Evolutionary conservation across 179 eudicot species (phyloP).

Genomic region (Sideroxylon spinosum): DNA sequence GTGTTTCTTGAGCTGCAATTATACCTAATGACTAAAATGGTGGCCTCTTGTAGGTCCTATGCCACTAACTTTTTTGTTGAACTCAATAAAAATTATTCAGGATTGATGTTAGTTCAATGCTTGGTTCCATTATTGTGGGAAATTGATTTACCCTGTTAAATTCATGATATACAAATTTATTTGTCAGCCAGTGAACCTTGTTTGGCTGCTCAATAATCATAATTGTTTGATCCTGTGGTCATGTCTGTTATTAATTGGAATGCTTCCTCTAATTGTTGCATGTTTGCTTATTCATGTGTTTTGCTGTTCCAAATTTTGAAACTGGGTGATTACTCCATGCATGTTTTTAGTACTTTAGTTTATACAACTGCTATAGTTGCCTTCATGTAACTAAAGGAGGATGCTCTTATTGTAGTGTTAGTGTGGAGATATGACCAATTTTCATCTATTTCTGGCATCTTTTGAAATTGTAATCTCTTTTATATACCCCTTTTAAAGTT

Average conservation of each 20-base stretch:
- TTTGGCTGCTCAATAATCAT: not conserved
- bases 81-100: not conserved
- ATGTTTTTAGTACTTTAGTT: no score
- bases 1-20: not conserved
- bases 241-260: not conserved
- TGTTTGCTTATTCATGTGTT: not conserved
- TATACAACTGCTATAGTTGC: no score
- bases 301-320: no score
- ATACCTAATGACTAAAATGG: not conserved
- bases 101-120: not conserved
- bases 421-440: not conserved
- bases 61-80: not conserved
- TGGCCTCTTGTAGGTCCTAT: not conserved
- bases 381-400: no score
- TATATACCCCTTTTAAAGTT: not conserved
- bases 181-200: not conserved
- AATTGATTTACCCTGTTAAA: not conserved
- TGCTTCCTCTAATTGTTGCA: not conserved
- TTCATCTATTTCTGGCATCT: not conserved
- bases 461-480: not conserved
- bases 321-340: no score
- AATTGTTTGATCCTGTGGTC: not conserved
- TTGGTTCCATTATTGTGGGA: not conserved
- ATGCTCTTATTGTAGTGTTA: not conserved
- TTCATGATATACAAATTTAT: not conserved